A percentile compares a stretch with the other conserved stretches of the same genome.
Conservation (phyloP, 495 filamentous ascomycete genomes). For the Ascobolus immersus region DNA sequence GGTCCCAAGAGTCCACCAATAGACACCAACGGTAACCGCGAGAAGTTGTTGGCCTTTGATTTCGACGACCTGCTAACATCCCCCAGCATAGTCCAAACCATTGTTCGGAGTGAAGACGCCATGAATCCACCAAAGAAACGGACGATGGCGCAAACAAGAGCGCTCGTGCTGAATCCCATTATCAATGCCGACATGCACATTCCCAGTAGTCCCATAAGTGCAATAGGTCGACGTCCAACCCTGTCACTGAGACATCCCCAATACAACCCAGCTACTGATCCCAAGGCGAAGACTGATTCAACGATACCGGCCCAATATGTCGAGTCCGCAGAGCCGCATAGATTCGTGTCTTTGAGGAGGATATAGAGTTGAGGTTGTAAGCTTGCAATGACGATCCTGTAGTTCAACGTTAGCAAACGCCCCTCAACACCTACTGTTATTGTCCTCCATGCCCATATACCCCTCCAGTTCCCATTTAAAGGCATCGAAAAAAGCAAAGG, state of each 20-base stretch:
- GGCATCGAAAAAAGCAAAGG: background rate
- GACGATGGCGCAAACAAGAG: slow-evolving; percentile 19
- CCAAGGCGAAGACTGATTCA: slow-evolving; percentile 25
- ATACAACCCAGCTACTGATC: slow-evolving; percentile 19
- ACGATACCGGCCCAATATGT: slow-evolving; percentile 22
- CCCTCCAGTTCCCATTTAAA: background rate
- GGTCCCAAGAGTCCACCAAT: slow-evolving; percentile 22
- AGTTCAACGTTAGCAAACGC: background rate
- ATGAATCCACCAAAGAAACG: slow-evolving; percentile 21
- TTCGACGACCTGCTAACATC: slow-evolving; percentile 18
- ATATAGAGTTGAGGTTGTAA: slow-evolving; percentile 22
- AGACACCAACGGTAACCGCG: slow-evolving; percentile 20
- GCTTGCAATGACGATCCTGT: slow-evolving; percentile 22
- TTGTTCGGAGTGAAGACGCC: slow-evolving; percentile 20
- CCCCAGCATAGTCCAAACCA: slow-evolving; percentile 21
- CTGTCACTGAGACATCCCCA: slow-evolving; percentile 22
- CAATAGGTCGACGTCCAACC: slow-evolving; percentile 18
- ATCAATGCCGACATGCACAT: slow-evolving; percentile 19
- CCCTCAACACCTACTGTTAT: slow-evolving; percentile 1
- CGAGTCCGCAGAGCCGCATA: slow-evolving; percentile 20
- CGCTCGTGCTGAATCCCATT: slow-evolving; percentile 21
- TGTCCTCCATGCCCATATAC: background rate
- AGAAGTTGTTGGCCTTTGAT: slow-evolving; percentile 20
- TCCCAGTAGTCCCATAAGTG: slow-evolving; percentile 18
- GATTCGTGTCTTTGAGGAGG: slow-evolving; percentile 18